phyloP scores from a whole-genome alignment of 176 grass and related monocot species.

The Phoenix dactylifera region DNA sequence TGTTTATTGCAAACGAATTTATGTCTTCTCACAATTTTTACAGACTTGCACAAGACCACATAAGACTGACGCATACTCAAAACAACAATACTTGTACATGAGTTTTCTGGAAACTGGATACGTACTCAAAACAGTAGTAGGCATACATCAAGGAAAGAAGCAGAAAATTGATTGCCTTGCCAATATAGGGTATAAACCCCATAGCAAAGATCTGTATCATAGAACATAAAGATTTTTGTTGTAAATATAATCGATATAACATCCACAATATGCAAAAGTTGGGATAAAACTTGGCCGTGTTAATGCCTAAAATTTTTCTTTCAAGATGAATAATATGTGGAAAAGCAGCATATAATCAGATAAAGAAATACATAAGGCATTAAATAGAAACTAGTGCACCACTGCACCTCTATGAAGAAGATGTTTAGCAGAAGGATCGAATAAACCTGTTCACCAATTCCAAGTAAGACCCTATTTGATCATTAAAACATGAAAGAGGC shows the following conservation, averaged over 20 bases:
- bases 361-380: neutral
- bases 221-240: slow-evolving; percentile 13
- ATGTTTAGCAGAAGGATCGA: slow-evolving; percentile 69
- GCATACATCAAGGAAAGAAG: slow-evolving; percentile 95
- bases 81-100: neutral
- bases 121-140: slow-evolving; percentile 98
- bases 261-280: slow-evolving; percentile 11
- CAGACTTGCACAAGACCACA: too few relatives aligned
- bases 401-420: slow-evolving; percentile 91
- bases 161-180: slow-evolving; percentile 67
- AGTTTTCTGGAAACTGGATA: neutral
- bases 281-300: too few relatives aligned
- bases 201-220: slow-evolving; percentile 55
- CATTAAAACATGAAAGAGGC: too few relatives aligned
- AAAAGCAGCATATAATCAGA: slow-evolving; percentile 2
- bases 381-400: slow-evolving; percentile 9
- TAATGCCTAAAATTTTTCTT: too few relatives aligned
- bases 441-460: slow-evolving; percentile 86
- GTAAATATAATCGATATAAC: neutral
- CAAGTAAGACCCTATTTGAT: slow-evolving; percentile 49
- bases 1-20: too few relatives aligned
- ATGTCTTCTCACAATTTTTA: too few relatives aligned
- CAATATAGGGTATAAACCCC: slow-evolving; percentile 79
- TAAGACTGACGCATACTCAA: too few relatives aligned
- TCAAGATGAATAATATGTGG: neutral